Base-by-base conservation (phyloP, 2,329 filamentous ascomycete species). In the Stagonosporopsis cucurbitacearum region DNA sequence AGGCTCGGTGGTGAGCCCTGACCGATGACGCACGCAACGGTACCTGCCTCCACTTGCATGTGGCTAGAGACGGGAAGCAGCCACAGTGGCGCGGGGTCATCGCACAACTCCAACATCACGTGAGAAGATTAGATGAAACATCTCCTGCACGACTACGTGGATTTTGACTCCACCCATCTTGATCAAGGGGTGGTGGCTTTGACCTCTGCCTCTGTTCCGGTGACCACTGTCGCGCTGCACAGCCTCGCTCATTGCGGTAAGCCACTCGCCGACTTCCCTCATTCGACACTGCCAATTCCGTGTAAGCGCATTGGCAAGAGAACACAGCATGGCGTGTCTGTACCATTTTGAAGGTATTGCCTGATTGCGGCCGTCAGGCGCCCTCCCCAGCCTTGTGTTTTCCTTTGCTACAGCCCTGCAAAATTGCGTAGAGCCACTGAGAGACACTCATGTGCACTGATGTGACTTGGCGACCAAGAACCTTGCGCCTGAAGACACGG, bases 1-100 rank as follows among this genome's bases (percentile, higher is more conserved):
- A 54, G 30, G 19, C 47, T 45, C 54, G 44, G 47, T 37, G 28
- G 20, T 41, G n/a, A 22, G 41, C 33, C 28, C 36, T 44, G 26
- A 26, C 28, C 49, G 39, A 59, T 59, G 52, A 59, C 46, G 53
- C 32, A 51, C 28, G 52, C 48, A 35, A 41, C 25, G 22, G 48
- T 50, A 43, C 40, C 48, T 50, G 32, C 39, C 39, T 50, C 47
- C 28, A 28, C 36, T 17, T 35, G 15, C 47, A 41, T 35, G 28
- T 42, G 25, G 26, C 42, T 35, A 12, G 11, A 23, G 6, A 17
- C 37, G 32, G 32, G 39, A 49, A 39, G 32, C 39, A 54, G 43
- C 50, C 50, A 48, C 50, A 53, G 19, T 8, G 11, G 11, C 13
- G 13, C 13, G 30, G 28, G 32, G 26, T 9, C 26, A 22, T 19